A percentile compares a stretch with the other conserved stretches of the same genome.
phyloP scores from a whole-genome alignment of 805 yeast species.

The Saccharomycopsis fibuligera region DNA sequence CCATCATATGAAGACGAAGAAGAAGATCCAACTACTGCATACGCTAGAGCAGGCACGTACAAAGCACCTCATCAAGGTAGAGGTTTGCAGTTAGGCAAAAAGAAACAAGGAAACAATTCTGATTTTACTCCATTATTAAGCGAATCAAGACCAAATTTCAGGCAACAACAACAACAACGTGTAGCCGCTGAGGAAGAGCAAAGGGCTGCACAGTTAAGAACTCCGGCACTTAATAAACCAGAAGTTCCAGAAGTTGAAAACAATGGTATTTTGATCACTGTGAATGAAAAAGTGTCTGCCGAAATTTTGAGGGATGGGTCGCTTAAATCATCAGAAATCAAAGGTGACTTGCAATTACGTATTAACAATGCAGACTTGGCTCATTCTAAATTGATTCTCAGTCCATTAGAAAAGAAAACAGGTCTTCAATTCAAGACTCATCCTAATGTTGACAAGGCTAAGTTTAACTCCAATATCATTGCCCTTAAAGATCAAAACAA shows the following conservation, averaged over 20 bases:
- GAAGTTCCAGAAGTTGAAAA: conserved; percentile 34
- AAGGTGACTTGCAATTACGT: conserved; percentile 87
- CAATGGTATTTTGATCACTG: conserved; percentile 72
- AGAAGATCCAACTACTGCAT: conserved; percentile 23
- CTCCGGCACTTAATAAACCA: conserved; percentile 9
- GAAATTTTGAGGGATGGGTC: conserved; percentile 81
- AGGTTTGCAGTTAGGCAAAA: conserved; percentile 75
- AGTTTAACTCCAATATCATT: conserved; percentile 56
- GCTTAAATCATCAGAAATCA: conserved; percentile 61
- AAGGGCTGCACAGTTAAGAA: conserved; percentile 17
- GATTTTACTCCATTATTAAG: conserved; percentile 30
- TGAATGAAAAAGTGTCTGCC: conserved; percentile 74
- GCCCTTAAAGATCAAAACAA: conserved; percentile 72
- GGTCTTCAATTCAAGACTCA: conserved; percentile 82
- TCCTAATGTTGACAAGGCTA: conserved; percentile 84
- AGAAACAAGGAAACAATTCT: conserved; percentile 29
- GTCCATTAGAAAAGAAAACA: conserved; percentile 39
- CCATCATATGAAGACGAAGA: conserved; percentile 22
- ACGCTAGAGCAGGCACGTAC: conserved; percentile 17
- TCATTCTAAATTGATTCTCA: conserved; percentile 54
- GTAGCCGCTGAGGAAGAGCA: conserved; percentile 23
- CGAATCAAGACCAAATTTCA: conserved; percentile 25
- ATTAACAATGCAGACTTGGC: conserved; percentile 72
- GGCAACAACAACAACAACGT: conserved; percentile 24
- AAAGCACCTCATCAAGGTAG: conserved; percentile 45